These are phyloP conservation scores for Boletus rufocinnamomeus DNA, from an alignment of 768 basidiomycete genomes.

Conservation along the genomic window DNA sequence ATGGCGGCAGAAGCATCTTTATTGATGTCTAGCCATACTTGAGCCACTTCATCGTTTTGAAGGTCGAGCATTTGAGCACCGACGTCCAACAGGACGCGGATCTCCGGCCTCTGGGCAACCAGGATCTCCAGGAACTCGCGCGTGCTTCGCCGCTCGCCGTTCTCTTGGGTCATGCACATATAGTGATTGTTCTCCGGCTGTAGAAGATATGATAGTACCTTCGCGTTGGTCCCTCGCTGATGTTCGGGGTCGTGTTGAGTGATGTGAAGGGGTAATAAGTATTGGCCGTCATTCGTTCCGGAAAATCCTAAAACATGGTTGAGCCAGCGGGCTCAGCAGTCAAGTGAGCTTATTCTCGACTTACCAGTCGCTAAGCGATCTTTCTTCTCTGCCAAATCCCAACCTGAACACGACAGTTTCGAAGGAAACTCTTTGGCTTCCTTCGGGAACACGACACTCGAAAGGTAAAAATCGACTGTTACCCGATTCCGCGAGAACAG, in stretches of 20 bases:
- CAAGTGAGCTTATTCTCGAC: background rate
- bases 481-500: slow-evolving; percentile 31
- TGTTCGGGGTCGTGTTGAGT: slow-evolving; percentile 30
- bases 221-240: too few species aligned
- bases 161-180: too few species aligned
- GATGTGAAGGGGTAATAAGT: slow-evolving; percentile 40
- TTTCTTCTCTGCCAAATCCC: too few species aligned
- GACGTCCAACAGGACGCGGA: slow-evolving; percentile 50
- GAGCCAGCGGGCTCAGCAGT: background rate
- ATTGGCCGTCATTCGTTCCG: slow-evolving; percentile 43
- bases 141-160: slow-evolving; percentile 20
- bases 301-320: too few species aligned
- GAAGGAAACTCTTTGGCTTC: too few species aligned
- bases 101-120: slow-evolving; percentile 36
- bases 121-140: slow-evolving; percentile 32
- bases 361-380: slow-evolving; percentile 20
- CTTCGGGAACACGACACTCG: too few species aligned
- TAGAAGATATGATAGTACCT: too few species aligned
- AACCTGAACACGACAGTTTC: too few species aligned
- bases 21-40: slow-evolving; percentile 45
- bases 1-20: too few species aligned
- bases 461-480: slow-evolving; percentile 40
- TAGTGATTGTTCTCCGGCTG: too few species aligned
- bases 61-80: slow-evolving; percentile 59
- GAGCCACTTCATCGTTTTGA: slow-evolving; percentile 42